These are phyloP conservation scores for Asterochloris sp. DNA, from an alignment of 139 green algal species.

Conservation along the genomic window DNA sequence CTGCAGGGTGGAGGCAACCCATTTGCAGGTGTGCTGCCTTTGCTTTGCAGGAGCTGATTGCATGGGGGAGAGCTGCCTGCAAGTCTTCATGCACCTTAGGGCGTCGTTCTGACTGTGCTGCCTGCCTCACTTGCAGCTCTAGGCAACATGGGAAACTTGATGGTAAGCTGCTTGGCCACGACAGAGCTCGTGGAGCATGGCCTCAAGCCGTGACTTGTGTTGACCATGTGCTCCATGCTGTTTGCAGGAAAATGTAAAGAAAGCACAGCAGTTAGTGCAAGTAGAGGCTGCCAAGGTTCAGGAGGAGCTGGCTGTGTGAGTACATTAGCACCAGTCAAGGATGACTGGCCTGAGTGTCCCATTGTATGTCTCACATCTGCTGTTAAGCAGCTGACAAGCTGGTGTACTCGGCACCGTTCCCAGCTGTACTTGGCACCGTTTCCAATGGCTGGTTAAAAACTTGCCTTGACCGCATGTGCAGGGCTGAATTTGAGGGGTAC, in stretches of 20 bases:
- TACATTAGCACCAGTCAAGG: background rate
- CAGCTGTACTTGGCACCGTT: background rate
- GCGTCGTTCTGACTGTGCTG: background rate
- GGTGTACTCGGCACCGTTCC: background rate
- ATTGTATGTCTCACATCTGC: background rate
- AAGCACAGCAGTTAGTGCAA: slow-evolving; percentile 91
- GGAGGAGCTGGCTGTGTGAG: slow-evolving; percentile 78
- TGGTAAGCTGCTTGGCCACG: slow-evolving; percentile 50
- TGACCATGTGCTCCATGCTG: too few species aligned
- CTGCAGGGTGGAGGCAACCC: too few species aligned
- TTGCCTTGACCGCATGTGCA: slow-evolving; percentile 25
- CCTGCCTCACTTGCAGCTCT: slow-evolving; percentile 64
- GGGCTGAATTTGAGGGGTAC: slow-evolving; percentile 89
- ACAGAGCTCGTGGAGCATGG: background rate
- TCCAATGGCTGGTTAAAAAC: background rate
- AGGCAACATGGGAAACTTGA: slow-evolving; percentile 79
- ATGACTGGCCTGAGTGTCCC: background rate
- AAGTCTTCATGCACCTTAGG: background rate
- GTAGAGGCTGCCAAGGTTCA: slow-evolving; percentile 87
- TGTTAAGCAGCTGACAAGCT: background rate
- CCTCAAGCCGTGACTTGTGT: background rate
- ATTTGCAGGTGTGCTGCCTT: too few species aligned
- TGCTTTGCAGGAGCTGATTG: too few species aligned
- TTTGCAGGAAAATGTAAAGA: slow-evolving; percentile 64
- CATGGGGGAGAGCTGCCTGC: too few species aligned